A percentile compares a stretch with the other conserved stretches of the same genome.
These are phyloP conservation scores for Porphyrellus cyaneotinctus DNA, from an alignment of 768 basidiomycete genomes.

Conservation along the genomic window DNA sequence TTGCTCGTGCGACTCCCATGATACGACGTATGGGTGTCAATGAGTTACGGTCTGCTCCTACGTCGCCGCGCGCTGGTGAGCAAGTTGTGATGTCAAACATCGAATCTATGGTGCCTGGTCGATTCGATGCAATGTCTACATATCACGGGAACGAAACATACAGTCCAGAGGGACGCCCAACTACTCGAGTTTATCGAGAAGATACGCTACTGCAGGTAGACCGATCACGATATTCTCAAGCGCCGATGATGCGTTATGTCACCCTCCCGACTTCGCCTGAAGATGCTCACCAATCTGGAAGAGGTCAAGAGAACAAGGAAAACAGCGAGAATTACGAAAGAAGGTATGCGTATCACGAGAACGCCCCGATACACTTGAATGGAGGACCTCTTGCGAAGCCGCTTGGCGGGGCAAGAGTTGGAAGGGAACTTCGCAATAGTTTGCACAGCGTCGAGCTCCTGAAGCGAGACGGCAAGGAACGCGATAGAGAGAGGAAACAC, in stretches of 20 bases:
- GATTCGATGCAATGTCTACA: conserved; percentile 40
- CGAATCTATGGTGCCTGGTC: conserved; percentile 39
- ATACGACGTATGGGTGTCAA: not conserved
- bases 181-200: conserved; percentile 23
- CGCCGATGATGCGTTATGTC: conserved; percentile 7
- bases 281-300: conserved; percentile 10
- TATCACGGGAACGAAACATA: conserved; percentile 18
- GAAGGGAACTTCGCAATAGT: conserved; percentile 54
- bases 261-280: conserved; percentile 10
- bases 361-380: conserved; percentile 18
- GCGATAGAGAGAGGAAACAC: conserved; percentile 49
- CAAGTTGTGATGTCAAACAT: conserved; percentile 37
- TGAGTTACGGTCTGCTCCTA: conserved; percentile 33
- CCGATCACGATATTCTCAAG: conserved; percentile 16
- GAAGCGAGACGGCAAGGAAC: conserved; percentile 36
- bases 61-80: conserved; percentile 40
- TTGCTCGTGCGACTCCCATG: conserved; percentile 14
- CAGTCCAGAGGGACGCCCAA: conserved; percentile 4
- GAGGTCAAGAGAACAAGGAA: conserved; percentile 36
- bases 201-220: conserved; percentile 17
- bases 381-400: conserved; percentile 33
- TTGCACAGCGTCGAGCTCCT: conserved; percentile 30
- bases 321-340: conserved; percentile 26
- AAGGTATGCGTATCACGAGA: conserved; percentile 13
- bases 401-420: conserved; percentile 30